These are phyloP conservation scores for Arabidopsis thaliana DNA, from an alignment of 345 rosid genomes.

Conservation along the genomic window DNA sequence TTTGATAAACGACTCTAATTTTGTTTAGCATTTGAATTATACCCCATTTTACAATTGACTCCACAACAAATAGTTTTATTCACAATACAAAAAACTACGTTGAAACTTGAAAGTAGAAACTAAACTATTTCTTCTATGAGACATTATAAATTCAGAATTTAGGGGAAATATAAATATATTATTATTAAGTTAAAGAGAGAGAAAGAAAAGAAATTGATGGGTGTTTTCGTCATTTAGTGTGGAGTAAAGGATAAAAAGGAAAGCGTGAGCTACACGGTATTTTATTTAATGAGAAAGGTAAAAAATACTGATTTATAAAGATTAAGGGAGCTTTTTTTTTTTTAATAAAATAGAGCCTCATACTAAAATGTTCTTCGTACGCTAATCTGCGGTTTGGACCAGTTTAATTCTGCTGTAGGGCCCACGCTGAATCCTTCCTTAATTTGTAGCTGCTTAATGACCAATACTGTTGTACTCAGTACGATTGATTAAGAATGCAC, in stretches of 20 bases:
- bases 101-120: too few relatives aligned
- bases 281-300: conserved; percentile 19
- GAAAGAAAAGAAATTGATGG: conserved; percentile 3
- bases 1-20: too few relatives aligned
- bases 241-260: conserved; percentile 30
- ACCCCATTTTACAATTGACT: too few relatives aligned
- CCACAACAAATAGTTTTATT: too few relatives aligned
- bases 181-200: not conserved
- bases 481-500: not conserved
- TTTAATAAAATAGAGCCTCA: not conserved
- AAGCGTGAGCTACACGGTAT: conserved; percentile 44
- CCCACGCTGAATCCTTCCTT: conserved; percentile 1
- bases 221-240: conserved; percentile 25
- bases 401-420: conserved; percentile 1
- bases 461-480: not conserved
- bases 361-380: conserved; percentile 29
- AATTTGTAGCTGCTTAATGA: not conserved
- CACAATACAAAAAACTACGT: too few relatives aligned
- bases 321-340: conserved; percentile 14
- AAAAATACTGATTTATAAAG: not conserved
- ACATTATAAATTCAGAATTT: too few relatives aligned
- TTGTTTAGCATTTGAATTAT: too few relatives aligned
- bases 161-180: not conserved
- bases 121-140: too few relatives aligned
- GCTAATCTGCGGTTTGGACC: conserved; percentile 32